Evolutionary conservation across 768 basidiomycete genomes (phyloP).

Genomic region (Panaeolus papilionaceus): DNA sequence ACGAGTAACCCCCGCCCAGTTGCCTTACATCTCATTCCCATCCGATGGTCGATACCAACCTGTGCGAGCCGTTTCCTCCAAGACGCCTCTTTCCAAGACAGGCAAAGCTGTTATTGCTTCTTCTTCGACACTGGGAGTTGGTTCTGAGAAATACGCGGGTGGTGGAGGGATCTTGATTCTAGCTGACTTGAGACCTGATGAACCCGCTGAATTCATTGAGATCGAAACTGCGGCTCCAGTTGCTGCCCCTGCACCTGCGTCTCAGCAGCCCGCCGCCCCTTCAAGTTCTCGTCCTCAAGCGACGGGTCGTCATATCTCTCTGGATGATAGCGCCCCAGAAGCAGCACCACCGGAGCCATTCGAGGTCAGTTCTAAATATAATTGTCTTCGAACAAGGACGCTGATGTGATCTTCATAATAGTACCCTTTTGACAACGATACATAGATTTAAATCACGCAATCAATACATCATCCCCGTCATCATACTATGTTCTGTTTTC

Average conservation of each 20-base stretch:
- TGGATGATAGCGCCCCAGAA: conserved; percentile 76
- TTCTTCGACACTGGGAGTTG: conserved; percentile 38
- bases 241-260: conserved; percentile 31
- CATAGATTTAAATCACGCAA: conserved; percentile 38
- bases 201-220: conserved; percentile 78
- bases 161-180: conserved; percentile 92
- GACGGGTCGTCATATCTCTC: conserved; percentile 63
- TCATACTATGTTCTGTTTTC: conserved; percentile 24
- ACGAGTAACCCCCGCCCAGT: conserved; percentile 89
- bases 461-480: conserved; percentile 26
- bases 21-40: conserved; percentile 86
- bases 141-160: conserved; percentile 70
- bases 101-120: conserved; percentile 36
- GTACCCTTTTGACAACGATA: conserved; percentile 81
- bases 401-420: conserved; percentile 39
- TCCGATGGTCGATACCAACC: conserved; percentile 84
- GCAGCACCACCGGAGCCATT: conserved; percentile 80
- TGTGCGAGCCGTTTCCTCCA: conserved; percentile 77
- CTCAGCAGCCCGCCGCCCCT: conserved; percentile 35
- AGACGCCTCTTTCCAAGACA: conserved; percentile 39
- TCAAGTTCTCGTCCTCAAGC: conserved; percentile 34
- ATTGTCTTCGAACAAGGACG: not conserved
- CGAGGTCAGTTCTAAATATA: conserved; percentile 63
- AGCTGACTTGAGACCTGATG: conserved; percentile 72
- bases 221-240: conserved; percentile 46